Conservation (phyloP, 2,329 filamentous ascomycete genomes). For the Decorospora gaudefroyi region DNA sequence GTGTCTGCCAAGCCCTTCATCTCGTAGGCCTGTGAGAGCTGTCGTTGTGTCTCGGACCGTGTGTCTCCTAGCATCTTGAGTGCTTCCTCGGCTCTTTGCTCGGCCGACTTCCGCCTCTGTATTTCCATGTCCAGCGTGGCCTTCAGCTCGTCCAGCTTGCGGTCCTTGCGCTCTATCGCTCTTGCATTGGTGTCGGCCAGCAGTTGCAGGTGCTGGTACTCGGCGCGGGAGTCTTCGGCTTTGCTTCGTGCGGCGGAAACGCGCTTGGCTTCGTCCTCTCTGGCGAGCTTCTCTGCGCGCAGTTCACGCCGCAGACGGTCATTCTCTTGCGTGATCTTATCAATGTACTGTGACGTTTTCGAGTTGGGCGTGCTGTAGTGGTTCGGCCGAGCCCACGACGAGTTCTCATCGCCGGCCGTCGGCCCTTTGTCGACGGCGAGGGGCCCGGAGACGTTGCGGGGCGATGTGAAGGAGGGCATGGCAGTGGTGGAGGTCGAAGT, state of each 20-base stretch:
- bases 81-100: slow-evolving; percentile 63
- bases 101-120: slow-evolving; percentile 63
- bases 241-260: slow-evolving; percentile 71
- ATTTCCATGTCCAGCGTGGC: slow-evolving; percentile 67
- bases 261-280: slow-evolving; percentile 72
- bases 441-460: slow-evolving; percentile 41
- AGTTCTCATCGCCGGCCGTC: slow-evolving; percentile 31
- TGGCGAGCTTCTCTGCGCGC: slow-evolving; percentile 50
- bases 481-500: slow-evolving; percentile 10
- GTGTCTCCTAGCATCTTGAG: slow-evolving; percentile 67
- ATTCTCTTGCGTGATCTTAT: slow-evolving; percentile 79
- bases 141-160: slow-evolving; percentile 72
- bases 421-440: slow-evolving; percentile 36
- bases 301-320: slow-evolving; percentile 74
- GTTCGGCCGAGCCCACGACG: slow-evolving; percentile 37
- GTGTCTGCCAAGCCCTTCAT: slow-evolving; percentile 59
- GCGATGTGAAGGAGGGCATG: slow-evolving; percentile 40
- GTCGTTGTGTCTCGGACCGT: slow-evolving; percentile 61
- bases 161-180: slow-evolving; percentile 71
- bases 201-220: slow-evolving; percentile 71
- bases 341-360: slow-evolving; percentile 60
- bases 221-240: slow-evolving; percentile 68
- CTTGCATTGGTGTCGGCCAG: slow-evolving; percentile 73
- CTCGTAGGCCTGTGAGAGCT: slow-evolving; percentile 63
- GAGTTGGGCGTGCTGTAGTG: slow-evolving; percentile 39